These are phyloP conservation scores for Wallacemonas sp. DNA, from an alignment of 208 protist species.

Conservation along the genomic window DNA sequence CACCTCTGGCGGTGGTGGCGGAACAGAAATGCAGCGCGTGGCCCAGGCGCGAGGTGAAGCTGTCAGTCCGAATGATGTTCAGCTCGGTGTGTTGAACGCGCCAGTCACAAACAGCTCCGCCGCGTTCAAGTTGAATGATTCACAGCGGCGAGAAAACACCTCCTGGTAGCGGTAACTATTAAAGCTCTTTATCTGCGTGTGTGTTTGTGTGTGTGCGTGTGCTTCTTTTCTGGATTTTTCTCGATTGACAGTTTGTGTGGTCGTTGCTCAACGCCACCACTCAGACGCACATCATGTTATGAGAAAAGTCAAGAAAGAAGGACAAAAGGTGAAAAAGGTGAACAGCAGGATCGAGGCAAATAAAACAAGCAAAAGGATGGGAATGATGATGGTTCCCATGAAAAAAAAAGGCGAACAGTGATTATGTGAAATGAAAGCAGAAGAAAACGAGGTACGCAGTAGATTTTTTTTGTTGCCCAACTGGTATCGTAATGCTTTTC, in stretches of 20 bases:
- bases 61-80: background rate
- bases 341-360: background rate
- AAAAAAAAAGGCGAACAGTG: background rate
- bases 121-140: background rate
- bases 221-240: no score
- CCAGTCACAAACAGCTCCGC: background rate
- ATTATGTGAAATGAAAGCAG: background rate
- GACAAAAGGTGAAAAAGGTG: background rate
- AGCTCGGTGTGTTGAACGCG: background rate
- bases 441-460: no score
- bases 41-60: background rate
- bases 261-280: no score
- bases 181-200: no score
- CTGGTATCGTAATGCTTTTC: no score
- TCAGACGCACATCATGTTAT: no score
- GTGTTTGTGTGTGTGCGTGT: no score
- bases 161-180: no score
- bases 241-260: no score
- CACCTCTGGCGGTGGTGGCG: background rate
- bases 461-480: no score
- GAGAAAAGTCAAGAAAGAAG: no score
- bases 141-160: constrained; percentile 1
- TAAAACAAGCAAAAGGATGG: background rate
- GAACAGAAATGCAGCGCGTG: background rate
- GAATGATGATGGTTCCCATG: no score